Evolutionary conservation across 306 rosid species (phyloP).

Genomic region (Mimosa pudica): DNA sequence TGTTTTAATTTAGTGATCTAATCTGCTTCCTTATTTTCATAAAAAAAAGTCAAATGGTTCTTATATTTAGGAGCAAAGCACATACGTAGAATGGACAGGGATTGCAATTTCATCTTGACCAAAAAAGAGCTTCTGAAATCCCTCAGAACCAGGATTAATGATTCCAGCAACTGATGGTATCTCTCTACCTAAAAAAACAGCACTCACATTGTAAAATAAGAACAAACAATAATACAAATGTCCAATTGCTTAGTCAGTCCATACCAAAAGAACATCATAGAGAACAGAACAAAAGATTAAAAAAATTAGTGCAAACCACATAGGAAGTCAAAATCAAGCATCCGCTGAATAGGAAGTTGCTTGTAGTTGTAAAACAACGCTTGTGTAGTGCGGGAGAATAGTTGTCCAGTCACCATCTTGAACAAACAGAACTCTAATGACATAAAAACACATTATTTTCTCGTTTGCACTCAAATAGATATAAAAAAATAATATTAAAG

Average conservation of each 20-base stretch:
- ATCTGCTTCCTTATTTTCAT: too few relatives aligned
- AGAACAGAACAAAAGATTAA: slow-evolving; percentile 8
- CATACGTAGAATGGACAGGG: slow-evolving; percentile 92
- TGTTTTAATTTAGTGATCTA: too few relatives aligned
- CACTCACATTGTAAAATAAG: slow-evolving; percentile 26
- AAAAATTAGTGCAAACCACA: slow-evolving; percentile 63
- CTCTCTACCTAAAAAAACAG: slow-evolving; percentile 73
- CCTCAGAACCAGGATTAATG: slow-evolving; percentile 94
- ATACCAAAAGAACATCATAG: slow-evolving; percentile 6
- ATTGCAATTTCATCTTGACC: slow-evolving; percentile 99
- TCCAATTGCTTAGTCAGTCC: neutral
- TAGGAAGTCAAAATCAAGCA: slow-evolving; percentile 99
- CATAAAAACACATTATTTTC: slow-evolving; percentile 33
- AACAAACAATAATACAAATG: neutral
- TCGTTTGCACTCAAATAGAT: slow-evolving; percentile 20
- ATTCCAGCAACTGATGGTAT: slow-evolving; percentile 99
- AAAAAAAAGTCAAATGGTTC: too few relatives aligned
- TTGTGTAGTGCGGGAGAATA: slow-evolving; percentile 88
- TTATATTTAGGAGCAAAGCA: neutral
- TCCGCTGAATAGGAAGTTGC: slow-evolving; percentile 96
- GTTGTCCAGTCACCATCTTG: slow-evolving; percentile 92
- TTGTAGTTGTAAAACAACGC: slow-evolving; percentile 97
- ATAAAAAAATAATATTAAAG: neutral
- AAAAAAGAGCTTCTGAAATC: slow-evolving; percentile 95
- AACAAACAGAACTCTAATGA: slow-evolving; percentile 49